Percentiles rank a stretch among this genome's conserved stretches.
Conservation (phyloP, 805 yeast genomes). For the Tetrapisispora phaffii region DNA sequence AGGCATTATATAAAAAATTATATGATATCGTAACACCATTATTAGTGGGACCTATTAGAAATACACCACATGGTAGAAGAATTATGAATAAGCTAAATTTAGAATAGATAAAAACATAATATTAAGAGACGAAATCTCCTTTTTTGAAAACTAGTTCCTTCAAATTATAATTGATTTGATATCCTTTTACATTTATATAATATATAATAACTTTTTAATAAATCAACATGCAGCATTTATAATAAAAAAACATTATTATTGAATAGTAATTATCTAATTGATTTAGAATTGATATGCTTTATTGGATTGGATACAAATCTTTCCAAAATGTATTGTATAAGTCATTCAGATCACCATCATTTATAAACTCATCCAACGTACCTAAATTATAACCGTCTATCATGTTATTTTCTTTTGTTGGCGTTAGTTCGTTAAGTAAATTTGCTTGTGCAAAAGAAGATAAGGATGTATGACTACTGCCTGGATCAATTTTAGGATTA, state of each 20-base stretch:
- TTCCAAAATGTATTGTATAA: conserved; percentile 25
- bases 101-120: conserved; percentile 6
- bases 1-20: conserved; percentile 41
- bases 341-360: conserved; percentile 22
- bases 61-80: conserved; percentile 94
- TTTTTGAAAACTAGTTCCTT: too few species aligned
- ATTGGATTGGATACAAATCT: conserved; percentile 14
- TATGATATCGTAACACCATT: conserved; percentile 60
- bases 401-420: neutral
- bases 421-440: neutral
- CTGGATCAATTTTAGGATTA: neutral
- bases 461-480: neutral
- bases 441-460: neutral
- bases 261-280: neutral
- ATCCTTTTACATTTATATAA: neutral
- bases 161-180: neutral
- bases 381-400: conserved; percentile 16
- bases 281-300: neutral
- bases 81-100: conserved; percentile 57
- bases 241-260: neutral
- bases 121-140: neutral
- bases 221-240: neutral
- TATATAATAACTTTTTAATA: neutral
- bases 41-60: conserved; percentile 59
- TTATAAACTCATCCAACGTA: conserved; percentile 27